Conservation (phyloP, 371 early-diverging fungal species). For the Parasitella parasitica region DNA sequence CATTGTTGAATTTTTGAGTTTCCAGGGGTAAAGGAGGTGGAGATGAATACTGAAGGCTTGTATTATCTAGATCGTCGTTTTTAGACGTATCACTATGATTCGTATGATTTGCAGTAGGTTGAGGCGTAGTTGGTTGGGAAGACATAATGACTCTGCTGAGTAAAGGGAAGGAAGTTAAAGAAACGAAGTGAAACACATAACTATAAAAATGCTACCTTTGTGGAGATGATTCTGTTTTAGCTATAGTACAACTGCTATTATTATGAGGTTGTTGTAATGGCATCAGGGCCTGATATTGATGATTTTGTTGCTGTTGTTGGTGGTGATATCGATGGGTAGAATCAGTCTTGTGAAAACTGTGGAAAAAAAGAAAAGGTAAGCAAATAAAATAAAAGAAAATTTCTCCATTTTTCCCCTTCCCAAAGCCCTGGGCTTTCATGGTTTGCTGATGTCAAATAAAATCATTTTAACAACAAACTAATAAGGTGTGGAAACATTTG, state of each 20-base stretch:
- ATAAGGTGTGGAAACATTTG: background rate
- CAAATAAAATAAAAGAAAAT: background rate
- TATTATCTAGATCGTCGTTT: background rate
- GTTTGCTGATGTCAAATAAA: conserved; percentile 5
- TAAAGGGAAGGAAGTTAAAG: background rate
- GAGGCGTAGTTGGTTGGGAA: conserved; percentile 23
- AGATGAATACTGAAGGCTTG: background rate
- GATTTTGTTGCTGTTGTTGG: conserved; percentile 8
- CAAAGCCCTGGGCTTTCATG: background rate
- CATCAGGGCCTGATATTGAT: conserved; percentile 10
- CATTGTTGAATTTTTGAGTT: conserved; percentile 10
- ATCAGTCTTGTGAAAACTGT: background rate
- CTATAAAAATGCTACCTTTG: conserved; percentile 11
- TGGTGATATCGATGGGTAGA: background rate
- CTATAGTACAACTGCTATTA: background rate
- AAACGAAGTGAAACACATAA: conserved; percentile 10
- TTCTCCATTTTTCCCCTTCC: background rate
- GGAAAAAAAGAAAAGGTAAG: background rate
- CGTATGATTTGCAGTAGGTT: conserved; percentile 5
- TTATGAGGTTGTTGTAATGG: background rate
- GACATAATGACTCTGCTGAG: conserved; percentile 9
- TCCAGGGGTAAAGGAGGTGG: conserved; percentile 13
- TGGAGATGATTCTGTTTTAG: conserved; percentile 8
- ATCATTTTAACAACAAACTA: background rate
- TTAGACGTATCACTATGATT: background rate